Percentiles rank a stretch among this genome's conserved stretches.
phyloP scores from a whole-genome alignment of 73 alveolate genomes.

The Tetrahymena borealis region DNA sequence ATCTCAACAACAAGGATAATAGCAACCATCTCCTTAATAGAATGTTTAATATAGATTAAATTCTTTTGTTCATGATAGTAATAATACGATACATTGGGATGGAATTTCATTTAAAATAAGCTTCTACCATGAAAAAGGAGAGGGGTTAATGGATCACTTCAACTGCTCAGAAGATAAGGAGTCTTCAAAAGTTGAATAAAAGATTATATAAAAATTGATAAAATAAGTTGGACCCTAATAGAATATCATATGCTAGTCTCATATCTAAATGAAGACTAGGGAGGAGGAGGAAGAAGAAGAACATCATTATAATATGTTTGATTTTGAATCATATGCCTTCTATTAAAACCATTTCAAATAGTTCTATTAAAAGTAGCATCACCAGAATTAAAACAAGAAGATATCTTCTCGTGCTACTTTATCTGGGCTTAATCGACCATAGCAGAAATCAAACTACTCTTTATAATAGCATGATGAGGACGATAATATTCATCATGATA shows the following conservation, averaged over 20 bases:
- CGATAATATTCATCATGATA: background rate
- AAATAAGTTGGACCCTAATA: background rate
- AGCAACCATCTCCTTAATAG: background rate
- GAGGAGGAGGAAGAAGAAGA: background rate
- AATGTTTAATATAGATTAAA: background rate
- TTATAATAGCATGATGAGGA: background rate
- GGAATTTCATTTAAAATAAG: background rate
- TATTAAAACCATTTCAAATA: background rate
- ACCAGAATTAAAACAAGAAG: background rate
- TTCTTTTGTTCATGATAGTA: background rate
- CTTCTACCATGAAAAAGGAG: background rate
- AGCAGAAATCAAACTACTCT: background rate
- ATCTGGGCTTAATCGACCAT: background rate
- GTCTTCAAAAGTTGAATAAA: background rate
- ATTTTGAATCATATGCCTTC: background rate
- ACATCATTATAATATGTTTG: background rate
- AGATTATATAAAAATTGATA: background rate
- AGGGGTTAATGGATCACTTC: background rate
- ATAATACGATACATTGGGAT: background rate
- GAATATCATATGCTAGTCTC: background rate
- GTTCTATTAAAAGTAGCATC: background rate
- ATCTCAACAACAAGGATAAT: too few relatives aligned
- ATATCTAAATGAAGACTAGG: background rate
- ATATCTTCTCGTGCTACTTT: background rate
- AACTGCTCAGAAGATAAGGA: background rate